These are phyloP conservation scores for Puccinia horiana DNA, from an alignment of 1,284 basidiomycete species.

Conservation along the genomic window DNA sequence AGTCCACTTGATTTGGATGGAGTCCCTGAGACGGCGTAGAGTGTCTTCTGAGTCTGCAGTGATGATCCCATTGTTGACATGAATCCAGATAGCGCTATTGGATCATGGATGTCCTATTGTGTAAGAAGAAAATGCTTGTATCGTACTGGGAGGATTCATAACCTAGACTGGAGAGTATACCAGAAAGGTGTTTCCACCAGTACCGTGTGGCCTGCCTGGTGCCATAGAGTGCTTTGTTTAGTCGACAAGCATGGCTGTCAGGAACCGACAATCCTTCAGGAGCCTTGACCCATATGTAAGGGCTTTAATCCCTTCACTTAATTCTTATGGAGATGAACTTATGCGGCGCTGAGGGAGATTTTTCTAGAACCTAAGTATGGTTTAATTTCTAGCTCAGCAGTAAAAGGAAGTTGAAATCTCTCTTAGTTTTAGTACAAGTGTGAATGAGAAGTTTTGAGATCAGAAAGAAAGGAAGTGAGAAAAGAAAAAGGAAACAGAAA, in stretches of 20 bases:
- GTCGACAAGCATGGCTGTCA: background rate
- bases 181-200: conserved; percentile 10
- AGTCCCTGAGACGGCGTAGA: background rate
- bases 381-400: too few species aligned
- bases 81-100: conserved; percentile 2
- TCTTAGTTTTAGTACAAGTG: too few species aligned
- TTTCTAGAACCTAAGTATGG: too few species aligned
- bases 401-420: too few species aligned
- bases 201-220: background rate
- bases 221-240: conserved; percentile 15
- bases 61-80: conserved; percentile 30
- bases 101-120: background rate
- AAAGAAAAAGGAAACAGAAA: too few species aligned
- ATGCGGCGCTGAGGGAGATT: too few species aligned
- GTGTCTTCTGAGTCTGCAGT: background rate
- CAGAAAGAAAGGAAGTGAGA: too few species aligned
- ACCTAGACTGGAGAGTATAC: background rate
- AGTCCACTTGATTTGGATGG: conserved; percentile 11
- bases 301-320: too few species aligned
- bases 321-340: too few species aligned
- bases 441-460: too few species aligned
- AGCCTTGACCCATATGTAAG: background rate
- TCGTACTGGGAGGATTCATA: background rate
- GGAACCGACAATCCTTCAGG: background rate
- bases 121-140: background rate